Conservation (phyloP, 352 stramenopile genomes). For the Blastocystis sp. region DNA sequence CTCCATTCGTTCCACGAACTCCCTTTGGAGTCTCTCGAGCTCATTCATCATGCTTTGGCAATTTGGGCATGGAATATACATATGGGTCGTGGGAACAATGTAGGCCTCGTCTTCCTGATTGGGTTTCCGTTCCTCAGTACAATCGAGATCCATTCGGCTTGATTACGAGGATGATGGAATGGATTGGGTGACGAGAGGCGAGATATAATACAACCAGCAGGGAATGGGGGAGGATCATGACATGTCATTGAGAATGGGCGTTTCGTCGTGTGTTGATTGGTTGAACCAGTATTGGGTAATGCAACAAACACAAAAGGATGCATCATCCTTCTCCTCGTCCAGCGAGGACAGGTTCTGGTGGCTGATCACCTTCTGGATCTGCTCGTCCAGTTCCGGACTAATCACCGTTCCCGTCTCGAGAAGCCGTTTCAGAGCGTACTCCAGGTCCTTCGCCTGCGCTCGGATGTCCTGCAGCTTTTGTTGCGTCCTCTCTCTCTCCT, state of each 20-base stretch:
- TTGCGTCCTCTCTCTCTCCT: constrained; percentile 9
- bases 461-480: not conserved
- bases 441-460: constrained; percentile 17
- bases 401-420: constrained; percentile 57
- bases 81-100: not conserved
- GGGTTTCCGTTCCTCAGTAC: constrained; percentile 14
- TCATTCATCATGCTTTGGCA: constrained; percentile 59
- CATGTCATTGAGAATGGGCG: not conserved
- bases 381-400: constrained; percentile 28
- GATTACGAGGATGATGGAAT: not conserved
- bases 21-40: constrained; percentile 36
- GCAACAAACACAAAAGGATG: constrained; percentile 37
- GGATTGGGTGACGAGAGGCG: not conserved
- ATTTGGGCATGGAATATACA: constrained; percentile 28
- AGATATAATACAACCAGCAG: not conserved
- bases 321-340: not conserved
- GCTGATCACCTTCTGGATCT: constrained; percentile 21
- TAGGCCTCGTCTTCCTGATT: constrained; percentile 37
- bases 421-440: constrained; percentile 32
- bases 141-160: constrained; percentile 15
- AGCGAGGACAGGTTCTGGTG: too few species aligned
- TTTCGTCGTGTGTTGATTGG: not conserved
- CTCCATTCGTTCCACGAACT: constrained; percentile 33
- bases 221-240: not conserved
- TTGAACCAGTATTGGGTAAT: constrained; percentile 3